Conservation (phyloP, 208 protist species). For the Leishmania arabica region DNA sequence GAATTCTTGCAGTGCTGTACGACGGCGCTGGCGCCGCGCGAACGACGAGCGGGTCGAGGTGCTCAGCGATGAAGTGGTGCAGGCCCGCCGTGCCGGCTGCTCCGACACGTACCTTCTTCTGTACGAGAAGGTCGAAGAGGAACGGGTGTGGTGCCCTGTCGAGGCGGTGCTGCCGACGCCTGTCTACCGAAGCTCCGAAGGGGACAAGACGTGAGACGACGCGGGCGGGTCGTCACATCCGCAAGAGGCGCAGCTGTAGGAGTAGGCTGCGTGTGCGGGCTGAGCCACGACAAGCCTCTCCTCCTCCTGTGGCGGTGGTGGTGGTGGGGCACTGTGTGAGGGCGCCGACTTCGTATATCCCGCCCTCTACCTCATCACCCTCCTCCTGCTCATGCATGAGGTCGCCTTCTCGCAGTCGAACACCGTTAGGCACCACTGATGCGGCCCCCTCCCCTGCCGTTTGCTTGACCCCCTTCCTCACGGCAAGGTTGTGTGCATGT, state of each 20-base stretch:
- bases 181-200: conserved; percentile 8
- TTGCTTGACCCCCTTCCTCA: not conserved
- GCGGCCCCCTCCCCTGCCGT: not conserved
- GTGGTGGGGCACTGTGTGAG: not conserved
- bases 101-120: conserved; percentile 62
- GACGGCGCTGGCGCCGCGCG: conserved; percentile 41
- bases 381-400: not conserved
- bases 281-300: not conserved
- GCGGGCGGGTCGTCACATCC: not conserved
- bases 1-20: no score
- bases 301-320: not conserved
- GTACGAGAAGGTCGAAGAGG: conserved; percentile 65
- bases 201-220: not conserved
- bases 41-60: conserved; percentile 53
- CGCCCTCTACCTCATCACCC: not conserved
- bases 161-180: conserved; percentile 44
- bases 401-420: not conserved
- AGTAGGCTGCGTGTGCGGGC: not conserved
- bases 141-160: conserved; percentile 40
- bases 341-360: not conserved
- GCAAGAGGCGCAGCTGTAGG: not conserved
- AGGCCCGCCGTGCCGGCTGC: conserved; percentile 22
- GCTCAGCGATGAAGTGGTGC: conserved; percentile 18
- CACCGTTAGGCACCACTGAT: not conserved
- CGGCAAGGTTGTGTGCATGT: not conserved